Conservation (phyloP, 139 green algal genomes). For the Coelastrella sp. region DNA sequence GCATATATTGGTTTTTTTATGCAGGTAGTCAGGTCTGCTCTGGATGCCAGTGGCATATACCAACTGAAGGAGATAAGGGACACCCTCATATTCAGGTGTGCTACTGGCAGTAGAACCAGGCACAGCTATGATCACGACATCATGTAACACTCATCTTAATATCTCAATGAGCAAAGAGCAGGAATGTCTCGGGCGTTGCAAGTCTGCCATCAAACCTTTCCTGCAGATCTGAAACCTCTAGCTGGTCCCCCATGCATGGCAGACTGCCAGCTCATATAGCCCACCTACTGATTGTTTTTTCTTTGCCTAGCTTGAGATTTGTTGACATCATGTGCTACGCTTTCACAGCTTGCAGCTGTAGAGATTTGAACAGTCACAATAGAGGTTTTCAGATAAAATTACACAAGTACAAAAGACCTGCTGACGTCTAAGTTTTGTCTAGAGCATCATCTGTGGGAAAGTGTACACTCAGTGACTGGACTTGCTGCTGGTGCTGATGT, state of each 20-base stretch:
- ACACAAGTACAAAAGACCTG: too few species aligned
- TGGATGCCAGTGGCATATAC: conserved; percentile 38
- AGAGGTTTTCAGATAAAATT: too few species aligned
- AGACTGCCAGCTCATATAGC: too few species aligned
- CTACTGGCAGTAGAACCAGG: not conserved
- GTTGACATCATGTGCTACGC: too few species aligned
- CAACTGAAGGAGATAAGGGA: conserved; percentile 53
- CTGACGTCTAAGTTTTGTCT: not conserved
- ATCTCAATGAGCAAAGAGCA: not conserved
- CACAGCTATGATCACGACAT: not conserved
- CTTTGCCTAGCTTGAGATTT: too few species aligned
- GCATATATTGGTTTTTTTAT: not conserved
- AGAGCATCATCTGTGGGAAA: not conserved
- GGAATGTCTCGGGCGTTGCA: too few species aligned
- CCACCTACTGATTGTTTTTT: too few species aligned
- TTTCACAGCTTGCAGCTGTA: too few species aligned
- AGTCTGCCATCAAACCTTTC: too few species aligned
- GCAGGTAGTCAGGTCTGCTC: conserved; percentile 32
- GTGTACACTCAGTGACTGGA: not conserved
- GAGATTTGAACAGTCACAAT: too few species aligned
- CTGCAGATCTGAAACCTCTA: too few species aligned
- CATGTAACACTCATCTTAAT: not conserved
- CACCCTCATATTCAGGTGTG: conserved; percentile 36
- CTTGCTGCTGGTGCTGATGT: not conserved
- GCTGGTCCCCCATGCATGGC: too few species aligned